Conservation (phyloP, 148 eudicot genomes). For the Nyssa sinensis region DNA sequence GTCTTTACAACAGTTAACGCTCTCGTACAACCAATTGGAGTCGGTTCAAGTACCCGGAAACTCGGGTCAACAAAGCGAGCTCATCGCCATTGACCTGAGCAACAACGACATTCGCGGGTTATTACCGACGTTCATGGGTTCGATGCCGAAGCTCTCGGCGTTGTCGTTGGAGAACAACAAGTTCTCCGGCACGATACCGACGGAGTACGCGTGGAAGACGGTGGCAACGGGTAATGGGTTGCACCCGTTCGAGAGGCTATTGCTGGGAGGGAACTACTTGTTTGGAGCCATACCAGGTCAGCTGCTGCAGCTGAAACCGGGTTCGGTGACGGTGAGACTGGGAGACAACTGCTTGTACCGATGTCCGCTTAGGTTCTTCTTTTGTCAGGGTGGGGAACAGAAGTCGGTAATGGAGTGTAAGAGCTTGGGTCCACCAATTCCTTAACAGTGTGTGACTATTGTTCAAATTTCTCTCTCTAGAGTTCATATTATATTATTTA, state of each 20-base stretch:
- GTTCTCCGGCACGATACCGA: slow-evolving; percentile 72
- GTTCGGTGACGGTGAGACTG: slow-evolving; percentile 46
- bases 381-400: slow-evolving; percentile 79
- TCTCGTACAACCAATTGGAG: slow-evolving; percentile 37
- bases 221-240: slow-evolving; percentile 41
- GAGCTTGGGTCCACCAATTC: slow-evolving; percentile 58
- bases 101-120: slow-evolving; percentile 55
- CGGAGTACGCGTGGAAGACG: slow-evolving; percentile 52
- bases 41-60: slow-evolving; percentile 30
- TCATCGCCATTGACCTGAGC: slow-evolving; percentile 74
- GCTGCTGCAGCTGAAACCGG: slow-evolving; percentile 51
- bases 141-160: slow-evolving; percentile 69
- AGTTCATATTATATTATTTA: too few relatives aligned
- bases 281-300: slow-evolving; percentile 77
- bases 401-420: slow-evolving; percentile 59
- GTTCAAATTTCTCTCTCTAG: not conserved
- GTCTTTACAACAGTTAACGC: slow-evolving; percentile 59
- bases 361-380: slow-evolving; percentile 58
- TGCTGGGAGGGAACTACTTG: slow-evolving; percentile 80
- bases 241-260: slow-evolving; percentile 59
- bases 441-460: slow-evolving; percentile 26
- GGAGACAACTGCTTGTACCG: slow-evolving; percentile 73
- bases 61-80: slow-evolving; percentile 32
- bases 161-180: slow-evolving; percentile 62
- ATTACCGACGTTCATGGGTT: slow-evolving; percentile 69